Conservation (phyloP, 176 grass and related monocot genomes). For the Urochloa ruziziensis region DNA sequence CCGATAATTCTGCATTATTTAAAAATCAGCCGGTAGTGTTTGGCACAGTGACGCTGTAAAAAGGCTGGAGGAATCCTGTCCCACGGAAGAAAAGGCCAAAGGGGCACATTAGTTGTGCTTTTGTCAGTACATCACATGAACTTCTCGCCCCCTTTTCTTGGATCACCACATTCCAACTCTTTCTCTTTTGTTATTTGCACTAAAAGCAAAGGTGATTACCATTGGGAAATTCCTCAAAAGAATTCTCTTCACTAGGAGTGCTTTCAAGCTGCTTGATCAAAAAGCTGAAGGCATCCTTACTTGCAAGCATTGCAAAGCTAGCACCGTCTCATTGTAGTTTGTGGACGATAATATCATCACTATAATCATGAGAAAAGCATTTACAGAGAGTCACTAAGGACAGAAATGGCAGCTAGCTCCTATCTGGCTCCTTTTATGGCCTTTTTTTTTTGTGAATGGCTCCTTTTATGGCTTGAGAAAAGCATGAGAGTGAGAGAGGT, state of each 20-base stretch:
- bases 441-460: not conserved
- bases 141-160: not conserved
- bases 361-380: conserved; percentile 6
- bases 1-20: not conserved
- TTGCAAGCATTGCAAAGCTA: conserved; percentile 13
- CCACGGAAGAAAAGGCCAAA: conserved; percentile 2
- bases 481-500: not conserved
- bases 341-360: not conserved
- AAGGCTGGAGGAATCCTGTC: conserved; percentile 9
- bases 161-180: not conserved
- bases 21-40: not conserved
- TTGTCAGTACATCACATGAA: conserved; percentile 15
- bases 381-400: conserved; percentile 13
- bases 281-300: not conserved
- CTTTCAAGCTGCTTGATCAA: not conserved
- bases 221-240: not conserved
- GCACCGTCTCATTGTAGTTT: not conserved
- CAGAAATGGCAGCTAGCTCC: conserved; percentile 22
- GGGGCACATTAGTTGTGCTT: not conserved
- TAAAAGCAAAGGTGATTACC: not conserved
- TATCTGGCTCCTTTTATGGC: not conserved
- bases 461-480: not conserved
- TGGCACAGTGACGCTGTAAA: not conserved
- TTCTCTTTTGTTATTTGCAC: conserved; percentile 8
- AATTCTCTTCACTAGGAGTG: not conserved